A percentile compares a stretch with the other conserved stretches of the same genome.
Conservation (phyloP, 176 grass and related monocot species). For the Carex pumila region DNA sequence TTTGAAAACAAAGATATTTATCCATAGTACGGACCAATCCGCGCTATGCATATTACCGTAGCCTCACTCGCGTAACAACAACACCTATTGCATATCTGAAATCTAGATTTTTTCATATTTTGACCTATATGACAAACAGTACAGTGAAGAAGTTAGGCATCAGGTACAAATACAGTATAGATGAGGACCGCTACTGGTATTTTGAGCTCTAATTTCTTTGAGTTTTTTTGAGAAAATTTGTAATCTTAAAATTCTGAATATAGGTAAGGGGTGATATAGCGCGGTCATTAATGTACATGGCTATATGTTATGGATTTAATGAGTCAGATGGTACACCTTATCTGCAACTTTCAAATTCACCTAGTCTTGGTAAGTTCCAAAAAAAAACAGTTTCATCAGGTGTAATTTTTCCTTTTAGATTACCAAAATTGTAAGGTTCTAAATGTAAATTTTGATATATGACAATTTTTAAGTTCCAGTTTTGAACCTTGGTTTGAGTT, state of each 20-base stretch:
- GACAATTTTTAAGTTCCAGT: not conserved
- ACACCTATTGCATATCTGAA: not conserved
- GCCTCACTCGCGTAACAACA: not conserved
- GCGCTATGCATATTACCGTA: too few relatives aligned
- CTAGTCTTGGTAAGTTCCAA: constrained; percentile 54
- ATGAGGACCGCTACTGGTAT: not conserved
- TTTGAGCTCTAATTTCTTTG: not conserved
- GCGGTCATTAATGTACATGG: constrained; percentile 84
- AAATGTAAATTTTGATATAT: not conserved
- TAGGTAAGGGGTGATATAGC: constrained; percentile 71
- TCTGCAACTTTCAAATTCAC: constrained; percentile 55
- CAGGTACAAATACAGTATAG: not conserved
- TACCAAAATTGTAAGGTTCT: not conserved
- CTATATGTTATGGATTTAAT: constrained; percentile 52
- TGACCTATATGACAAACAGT: not conserved
- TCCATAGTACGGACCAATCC: too few relatives aligned
- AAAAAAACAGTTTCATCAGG: not conserved
- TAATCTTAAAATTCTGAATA: not conserved
- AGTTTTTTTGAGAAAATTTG: not conserved
- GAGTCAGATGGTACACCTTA: constrained; percentile 36
- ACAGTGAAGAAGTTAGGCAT: not conserved
- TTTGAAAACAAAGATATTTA: too few relatives aligned
- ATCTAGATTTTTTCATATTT: not conserved
- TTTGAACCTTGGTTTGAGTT: not conserved
- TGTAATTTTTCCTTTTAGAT: not conserved